Conservation (phyloP, 2,329 filamentous ascomycete genomes). For the Talaromyces funiculosus region DNA sequence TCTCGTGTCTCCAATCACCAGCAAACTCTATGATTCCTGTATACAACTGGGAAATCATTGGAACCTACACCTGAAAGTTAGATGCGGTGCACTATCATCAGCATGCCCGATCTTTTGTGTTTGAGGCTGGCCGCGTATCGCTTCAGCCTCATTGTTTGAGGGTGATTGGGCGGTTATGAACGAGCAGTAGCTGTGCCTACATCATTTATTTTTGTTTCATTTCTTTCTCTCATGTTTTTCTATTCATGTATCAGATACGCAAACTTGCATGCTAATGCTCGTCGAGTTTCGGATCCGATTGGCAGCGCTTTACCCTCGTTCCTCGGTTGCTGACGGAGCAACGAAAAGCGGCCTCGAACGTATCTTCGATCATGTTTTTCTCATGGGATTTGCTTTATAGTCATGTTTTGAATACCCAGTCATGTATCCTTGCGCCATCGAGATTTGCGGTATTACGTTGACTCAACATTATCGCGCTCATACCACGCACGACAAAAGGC, state of each 20-base stretch:
- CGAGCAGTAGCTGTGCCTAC: neutral
- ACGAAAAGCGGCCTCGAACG: no score
- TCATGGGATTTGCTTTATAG: neutral
- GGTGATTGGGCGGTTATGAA: neutral
- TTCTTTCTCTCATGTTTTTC: neutral
- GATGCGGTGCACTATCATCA: neutral
- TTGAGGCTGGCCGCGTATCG: neutral
- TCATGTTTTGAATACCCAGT: neutral
- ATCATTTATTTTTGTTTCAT: neutral
- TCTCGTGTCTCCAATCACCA: neutral
- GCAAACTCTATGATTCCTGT: neutral
- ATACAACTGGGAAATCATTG: neutral
- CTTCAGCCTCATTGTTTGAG: neutral
- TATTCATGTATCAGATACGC: neutral
- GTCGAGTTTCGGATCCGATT: no score
- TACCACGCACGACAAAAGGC: neutral
- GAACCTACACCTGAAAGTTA: neutral
- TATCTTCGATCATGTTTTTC: neutral
- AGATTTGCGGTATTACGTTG: neutral
- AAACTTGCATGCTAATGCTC: no score
- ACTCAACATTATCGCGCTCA: neutral
- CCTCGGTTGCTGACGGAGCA: no score
- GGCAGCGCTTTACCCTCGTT: no score
- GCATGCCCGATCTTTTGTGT: neutral
- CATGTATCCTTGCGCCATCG: neutral